Base-by-base conservation (phyloP, 2,329 filamentous ascomycete genomes). In the Cordyceps cicadae region DNA sequence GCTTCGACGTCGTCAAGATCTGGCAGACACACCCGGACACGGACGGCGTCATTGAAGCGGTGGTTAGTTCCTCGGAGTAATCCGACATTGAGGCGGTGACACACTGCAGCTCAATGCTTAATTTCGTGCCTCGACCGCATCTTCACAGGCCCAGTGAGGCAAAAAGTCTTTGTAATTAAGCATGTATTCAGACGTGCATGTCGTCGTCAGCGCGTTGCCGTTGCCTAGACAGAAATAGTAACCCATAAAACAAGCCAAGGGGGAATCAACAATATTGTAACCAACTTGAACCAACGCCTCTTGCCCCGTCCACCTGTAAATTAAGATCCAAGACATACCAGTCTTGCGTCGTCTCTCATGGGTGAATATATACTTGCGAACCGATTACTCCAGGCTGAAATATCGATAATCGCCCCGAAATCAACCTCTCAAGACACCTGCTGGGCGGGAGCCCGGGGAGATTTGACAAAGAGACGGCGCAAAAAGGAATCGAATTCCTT, bases 401-500 rank as follows among this genome's bases (percentile, higher is more conserved):
- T 8, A 21, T 37, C 41, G 41, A 45, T 26, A 39, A n/a, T 58
- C 50, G 37, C 19, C 5, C 21, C 34, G 21, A 51, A 59, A 39
- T 17, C 41, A 21, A 41, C 17, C 5, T 0, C 5, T 37, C 45
- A 48, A 48, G 21, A 14, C 32, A 32, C 49, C 26, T 54, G 29
- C 43, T 60, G 26, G 11, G 56, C 15, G 12, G 37, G n/a, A n/a
- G 34, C 6, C 26, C 48, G 5, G 14, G 37, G 37, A 17, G 37
- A 43, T 19, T 19, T 37, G 55, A 43, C 43, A 34, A 62, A 62
- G n/a, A 43, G 54, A 3, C 39, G 39, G 14, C 49, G 50, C 41
- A 62, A 49, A 15, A 54, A 2, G 29, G 39, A 41, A 29, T 59
- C 61, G 15, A 62, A 34, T 26, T 54, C 54, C 66, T 77, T 76